Conservation (phyloP, 805 yeast genomes). For the Sugiyamaella americana region DNA sequence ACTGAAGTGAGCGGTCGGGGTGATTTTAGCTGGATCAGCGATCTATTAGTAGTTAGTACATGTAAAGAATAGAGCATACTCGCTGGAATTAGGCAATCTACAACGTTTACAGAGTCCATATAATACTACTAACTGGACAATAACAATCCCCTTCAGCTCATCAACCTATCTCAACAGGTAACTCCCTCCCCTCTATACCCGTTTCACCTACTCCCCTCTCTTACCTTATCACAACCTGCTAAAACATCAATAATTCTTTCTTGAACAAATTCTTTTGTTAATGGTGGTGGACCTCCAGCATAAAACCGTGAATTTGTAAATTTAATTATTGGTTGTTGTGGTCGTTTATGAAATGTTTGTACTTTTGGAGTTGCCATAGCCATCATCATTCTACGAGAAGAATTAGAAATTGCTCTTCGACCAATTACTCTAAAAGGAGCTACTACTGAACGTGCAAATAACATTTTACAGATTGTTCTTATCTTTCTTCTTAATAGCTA, state of each 20-base stretch:
- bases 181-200: no score
- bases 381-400: conserved; percentile 1
- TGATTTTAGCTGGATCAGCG: conserved; percentile 28
- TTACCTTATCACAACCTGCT: conserved; percentile 50
- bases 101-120: neutral
- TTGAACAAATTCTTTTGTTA: conserved; percentile 73
- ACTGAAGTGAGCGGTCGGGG: conserved; percentile 24
- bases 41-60: conserved; percentile 15
- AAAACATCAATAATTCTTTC: conserved; percentile 76
- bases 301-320: conserved; percentile 36
- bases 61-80: conserved; percentile 7
- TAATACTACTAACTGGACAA: neutral
- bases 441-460: neutral
- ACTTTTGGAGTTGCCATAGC: neutral
- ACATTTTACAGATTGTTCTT: neutral
- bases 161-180: no score
- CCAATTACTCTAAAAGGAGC: neutral
- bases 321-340: neutral
- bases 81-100: conserved; percentile 15
- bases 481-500: no score
- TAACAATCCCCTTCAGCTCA: no score
- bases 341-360: neutral
- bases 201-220: no score
- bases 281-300: conserved; percentile 51
- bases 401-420: conserved; percentile 2